Evolutionary conservation across 257 asterid genomes (phyloP).

Genomic region (Solanum ahanhuiri): DNA sequence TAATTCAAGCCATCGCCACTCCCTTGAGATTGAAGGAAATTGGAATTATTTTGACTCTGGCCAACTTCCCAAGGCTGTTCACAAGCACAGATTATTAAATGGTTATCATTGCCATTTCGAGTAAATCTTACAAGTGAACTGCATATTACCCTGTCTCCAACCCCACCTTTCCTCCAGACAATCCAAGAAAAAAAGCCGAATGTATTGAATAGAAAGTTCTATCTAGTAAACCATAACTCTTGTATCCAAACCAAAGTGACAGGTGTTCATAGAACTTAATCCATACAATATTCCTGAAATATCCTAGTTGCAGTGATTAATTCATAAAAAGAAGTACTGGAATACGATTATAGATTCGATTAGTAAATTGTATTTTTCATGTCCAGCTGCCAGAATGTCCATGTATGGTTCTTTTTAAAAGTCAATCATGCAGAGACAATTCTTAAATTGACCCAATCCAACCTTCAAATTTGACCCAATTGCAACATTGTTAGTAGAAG

Average conservation of each 20-base stretch:
- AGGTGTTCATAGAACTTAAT: background rate
- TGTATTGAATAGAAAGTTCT: background rate
- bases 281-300: background rate
- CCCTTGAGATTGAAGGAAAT: slow-evolving; percentile 31
- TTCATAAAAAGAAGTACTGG: background rate
- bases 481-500: background rate
- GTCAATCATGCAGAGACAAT: background rate
- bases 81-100: slow-evolving; percentile 4
- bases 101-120: background rate
- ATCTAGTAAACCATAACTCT: background rate
- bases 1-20: slow-evolving; percentile 20
- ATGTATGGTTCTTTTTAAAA: background rate
- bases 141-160: background rate
- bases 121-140: background rate
- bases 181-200: background rate
- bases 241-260: background rate
- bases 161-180: background rate
- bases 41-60: slow-evolving; percentile 43
- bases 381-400: background rate
- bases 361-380: background rate
- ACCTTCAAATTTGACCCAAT: background rate
- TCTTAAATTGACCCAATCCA: background rate
- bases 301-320: background rate
- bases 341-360: background rate
- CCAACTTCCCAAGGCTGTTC: slow-evolving; percentile 85